Conservation (phyloP, 306 rosid genomes). For the Vigna unguiculata region DNA sequence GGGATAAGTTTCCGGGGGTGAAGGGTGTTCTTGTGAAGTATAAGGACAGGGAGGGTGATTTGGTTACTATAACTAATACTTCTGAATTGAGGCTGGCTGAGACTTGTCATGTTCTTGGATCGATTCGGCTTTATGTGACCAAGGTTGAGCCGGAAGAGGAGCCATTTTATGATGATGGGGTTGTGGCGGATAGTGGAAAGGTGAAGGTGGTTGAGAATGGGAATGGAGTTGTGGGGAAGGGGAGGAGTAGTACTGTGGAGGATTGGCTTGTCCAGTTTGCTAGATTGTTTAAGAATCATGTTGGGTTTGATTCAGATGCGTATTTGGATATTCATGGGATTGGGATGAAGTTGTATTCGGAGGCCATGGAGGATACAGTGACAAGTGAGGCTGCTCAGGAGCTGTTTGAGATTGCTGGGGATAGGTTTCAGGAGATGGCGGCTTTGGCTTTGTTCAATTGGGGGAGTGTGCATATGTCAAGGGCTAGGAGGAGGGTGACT, state of each 20-base stretch:
- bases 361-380: constrained; percentile 84
- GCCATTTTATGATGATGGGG: constrained; percentile 66
- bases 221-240: constrained; percentile 45
- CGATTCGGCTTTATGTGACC: constrained; percentile 66
- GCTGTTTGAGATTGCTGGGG: constrained; percentile 78
- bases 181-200: constrained; percentile 30
- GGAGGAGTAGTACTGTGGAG: constrained; percentile 59
- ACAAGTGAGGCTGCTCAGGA: constrained; percentile 78
- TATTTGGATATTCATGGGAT: constrained; percentile 90
- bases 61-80: constrained; percentile 80
- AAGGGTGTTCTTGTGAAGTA: constrained; percentile 87
- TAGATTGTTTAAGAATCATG: constrained; percentile 91
- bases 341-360: constrained; percentile 84
- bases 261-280: constrained; percentile 98
- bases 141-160: constrained; percentile 69
- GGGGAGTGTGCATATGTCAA: constrained; percentile 92
- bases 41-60: constrained; percentile 87
- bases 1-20: constrained; percentile 74
- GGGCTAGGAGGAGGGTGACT: constrained; percentile 71
- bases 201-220: constrained; percentile 50
- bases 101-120: constrained; percentile 61
- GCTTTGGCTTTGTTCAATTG: constrained; percentile 91
- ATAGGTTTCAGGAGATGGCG: constrained; percentile 92
- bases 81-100: constrained; percentile 78
- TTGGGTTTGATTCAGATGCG: constrained; percentile 86